Evolutionary conservation across 192 early-diverging fungal genomes (phyloP).

Genomic region (Cetraspora pellucida): DNA sequence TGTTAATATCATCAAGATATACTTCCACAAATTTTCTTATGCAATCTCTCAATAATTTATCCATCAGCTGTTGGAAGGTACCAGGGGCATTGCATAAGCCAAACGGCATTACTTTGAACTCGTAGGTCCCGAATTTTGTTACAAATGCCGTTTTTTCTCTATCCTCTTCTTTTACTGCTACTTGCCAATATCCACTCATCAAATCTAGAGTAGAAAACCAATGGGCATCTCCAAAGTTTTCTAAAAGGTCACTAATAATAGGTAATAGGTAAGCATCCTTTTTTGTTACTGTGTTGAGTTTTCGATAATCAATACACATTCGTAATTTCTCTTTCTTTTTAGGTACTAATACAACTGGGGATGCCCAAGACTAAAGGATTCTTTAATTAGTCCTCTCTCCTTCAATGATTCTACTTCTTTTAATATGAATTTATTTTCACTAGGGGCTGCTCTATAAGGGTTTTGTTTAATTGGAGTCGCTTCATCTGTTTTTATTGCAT

Average conservation of each 20-base stretch:
- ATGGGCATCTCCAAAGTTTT: not conserved
- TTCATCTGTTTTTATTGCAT: no score
- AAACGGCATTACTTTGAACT: constrained; percentile 37
- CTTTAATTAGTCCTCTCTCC: no score
- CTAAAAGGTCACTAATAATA: constrained; percentile 42
- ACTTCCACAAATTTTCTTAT: constrained; percentile 31
- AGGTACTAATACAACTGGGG: constrained; percentile 44
- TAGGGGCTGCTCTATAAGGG: no score
- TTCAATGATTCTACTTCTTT: no score
- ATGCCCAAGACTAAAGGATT: constrained; percentile 17
- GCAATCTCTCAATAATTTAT: not conserved
- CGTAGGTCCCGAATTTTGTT: constrained; percentile 11
- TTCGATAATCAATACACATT: constrained; percentile 46
- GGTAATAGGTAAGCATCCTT: constrained; percentile 48
- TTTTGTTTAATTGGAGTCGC: no score
- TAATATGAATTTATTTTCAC: no score
- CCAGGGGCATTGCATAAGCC: constrained; percentile 35
- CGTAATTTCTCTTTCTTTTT: constrained; percentile 48
- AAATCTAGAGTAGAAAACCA: constrained; percentile 38
- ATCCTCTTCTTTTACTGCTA: not conserved
- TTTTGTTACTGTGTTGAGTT: constrained; percentile 44
- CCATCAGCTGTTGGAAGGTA: constrained; percentile 33
- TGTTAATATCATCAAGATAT: constrained; percentile 42
- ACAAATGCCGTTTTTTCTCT: constrained; percentile 37
- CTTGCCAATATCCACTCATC: constrained; percentile 34